Base-by-base conservation (phyloP, 352 stramenopile genomes). In the Globisporangium spinosum region DNA sequence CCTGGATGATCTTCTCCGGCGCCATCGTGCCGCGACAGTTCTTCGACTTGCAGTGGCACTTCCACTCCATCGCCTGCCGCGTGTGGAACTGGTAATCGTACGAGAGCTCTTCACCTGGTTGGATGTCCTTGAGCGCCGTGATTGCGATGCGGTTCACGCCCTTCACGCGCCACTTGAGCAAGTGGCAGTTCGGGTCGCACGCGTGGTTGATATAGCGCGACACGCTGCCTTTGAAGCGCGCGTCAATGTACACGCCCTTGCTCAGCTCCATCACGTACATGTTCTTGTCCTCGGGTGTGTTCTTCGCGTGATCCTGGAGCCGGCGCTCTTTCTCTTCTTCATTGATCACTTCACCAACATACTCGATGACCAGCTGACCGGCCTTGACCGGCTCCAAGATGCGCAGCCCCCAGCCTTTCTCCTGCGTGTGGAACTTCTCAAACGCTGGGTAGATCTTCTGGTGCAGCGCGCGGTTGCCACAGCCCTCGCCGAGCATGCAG, bases 191-290 rank as follows among this genome's bases (percentile, higher is more conserved):
- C 0, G 97, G 97, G 35, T 98, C 89, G 70, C 96, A 99, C 12
- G 90, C 97, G 77, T 99, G 97, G 76, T 99, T 99, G 74, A 99
- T 98, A 76, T 98, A 98, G 27, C 97, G 89, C 23, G 96, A 98
- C 27, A 98, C 87, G 63, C 93, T 97, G 22, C 97, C 97, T 68
- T 97, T 91, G 68, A 94, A 89, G 5, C 93, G 87, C 23, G 96
- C 97, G 76, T 99, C 97, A 49, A 99, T 98, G 78, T 97, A 98
- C 76, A 91, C 93, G 49, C 91, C 89, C 60, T 97, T 93, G 32
- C 80, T 87, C 13, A 98, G 76, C 67, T 94, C 82, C 95, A 98
- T 98, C 63, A 98, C 89, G 76, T 98, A 98, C 88, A 98, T 98
- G 73, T 98, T 98, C 65, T 95, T 97, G 80, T 98, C 94, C 25